Evolutionary conservation across 2,329 filamentous ascomycete genomes (phyloP), one percentile per base, ranked within the genome.

Genomic region (Diplodia corticola): DNA sequence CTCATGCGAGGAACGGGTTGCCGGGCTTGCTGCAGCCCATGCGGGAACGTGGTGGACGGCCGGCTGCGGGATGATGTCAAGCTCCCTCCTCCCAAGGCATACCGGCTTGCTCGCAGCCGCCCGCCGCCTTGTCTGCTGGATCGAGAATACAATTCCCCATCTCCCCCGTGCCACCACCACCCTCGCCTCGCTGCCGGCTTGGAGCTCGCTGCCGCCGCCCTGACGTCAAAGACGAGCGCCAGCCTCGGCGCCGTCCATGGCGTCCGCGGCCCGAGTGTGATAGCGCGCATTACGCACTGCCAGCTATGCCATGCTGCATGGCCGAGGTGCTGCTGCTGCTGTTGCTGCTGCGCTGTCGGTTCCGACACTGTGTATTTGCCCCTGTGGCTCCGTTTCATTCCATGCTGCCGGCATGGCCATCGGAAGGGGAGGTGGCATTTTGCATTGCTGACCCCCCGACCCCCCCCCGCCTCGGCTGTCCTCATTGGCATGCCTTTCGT

Each of bases 341-440:
- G 15, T 24, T 60, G 40, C 24, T 61, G 57, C 20, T 44, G 40
- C 40, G 44, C 44, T 61, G 44, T 61, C 57, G 26, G 44, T n/a
- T 9, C 57, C 44, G n/a, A 22, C 9, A 35, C 17, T n/a, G 44
- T 26, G 37, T 48, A 37, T 40, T 48, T 35, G 26, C 26, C 57
- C 57, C 40, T 61, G 57, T 61, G 57, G 57, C 57, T 49, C 24
- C 26, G 57, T 61, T 61, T 61, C 57, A 61, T 61, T 61, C n/a
- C 26, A 61, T 49, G 57, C 55, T 37, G 55, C 15, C 17, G 55
- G 26, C 17, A 53, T 28, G 17, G 26, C n/a, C 50, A 33, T 10
- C 51, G 28, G 57, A 28, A 44, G 17, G 40, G 26, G 28, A 46
- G 40, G 48, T 33, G 40, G 22, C n/a, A 28, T 24, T 61, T 33